A percentile compares a stretch with the other conserved stretches of the same genome.
phyloP scores from a whole-genome alignment of 2,329 filamentous ascomycete genomes.

The Thelonectria blattea region DNA sequence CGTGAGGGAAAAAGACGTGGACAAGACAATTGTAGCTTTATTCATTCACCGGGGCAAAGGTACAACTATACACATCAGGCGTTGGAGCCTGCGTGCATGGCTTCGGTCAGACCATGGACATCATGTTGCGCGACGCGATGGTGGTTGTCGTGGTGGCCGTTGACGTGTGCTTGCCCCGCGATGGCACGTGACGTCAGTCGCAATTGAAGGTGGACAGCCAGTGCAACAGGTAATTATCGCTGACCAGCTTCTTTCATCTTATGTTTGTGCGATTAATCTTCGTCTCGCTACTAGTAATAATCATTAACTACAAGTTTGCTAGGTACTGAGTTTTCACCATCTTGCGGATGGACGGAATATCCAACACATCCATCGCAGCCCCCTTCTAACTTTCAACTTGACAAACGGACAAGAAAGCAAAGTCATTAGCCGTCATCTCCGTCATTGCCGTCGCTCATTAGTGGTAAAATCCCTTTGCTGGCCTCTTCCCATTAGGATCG shows the following conservation, averaged over 20 bases:
- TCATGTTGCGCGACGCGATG: slow-evolving; percentile 29
- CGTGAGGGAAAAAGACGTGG: neutral
- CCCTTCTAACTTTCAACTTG: neutral
- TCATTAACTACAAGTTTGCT: neutral
- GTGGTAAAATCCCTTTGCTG: slow-evolving; percentile 32
- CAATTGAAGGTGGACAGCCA: neutral
- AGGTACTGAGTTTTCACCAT: slow-evolving; percentile 12
- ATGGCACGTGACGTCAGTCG: slow-evolving; percentile 22
- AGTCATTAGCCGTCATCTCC: slow-evolving; percentile 11
- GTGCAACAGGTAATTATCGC: no score
- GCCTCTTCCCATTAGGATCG: slow-evolving; percentile 43
- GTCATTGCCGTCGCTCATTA: slow-evolving; percentile 20
- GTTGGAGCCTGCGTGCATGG: slow-evolving; percentile 6
- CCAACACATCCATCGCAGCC: slow-evolving; percentile 1
- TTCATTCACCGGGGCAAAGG: neutral
- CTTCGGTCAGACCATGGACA: neutral
- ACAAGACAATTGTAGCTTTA: neutral
- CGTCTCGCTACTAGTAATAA: neutral
- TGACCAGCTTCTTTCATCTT: no score
- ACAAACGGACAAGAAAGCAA: slow-evolving; percentile 11
- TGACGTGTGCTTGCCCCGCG: slow-evolving; percentile 31
- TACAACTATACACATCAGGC: neutral
- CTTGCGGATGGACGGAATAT: neutral
- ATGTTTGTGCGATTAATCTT: slow-evolving; percentile 3
- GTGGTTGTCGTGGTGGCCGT: neutral